Percentiles rank a stretch among this genome's conserved stretches.
These are phyloP conservation scores for Purshia tridentata DNA, from an alignment of 306 rosid genomes.

Conservation along the genomic window DNA sequence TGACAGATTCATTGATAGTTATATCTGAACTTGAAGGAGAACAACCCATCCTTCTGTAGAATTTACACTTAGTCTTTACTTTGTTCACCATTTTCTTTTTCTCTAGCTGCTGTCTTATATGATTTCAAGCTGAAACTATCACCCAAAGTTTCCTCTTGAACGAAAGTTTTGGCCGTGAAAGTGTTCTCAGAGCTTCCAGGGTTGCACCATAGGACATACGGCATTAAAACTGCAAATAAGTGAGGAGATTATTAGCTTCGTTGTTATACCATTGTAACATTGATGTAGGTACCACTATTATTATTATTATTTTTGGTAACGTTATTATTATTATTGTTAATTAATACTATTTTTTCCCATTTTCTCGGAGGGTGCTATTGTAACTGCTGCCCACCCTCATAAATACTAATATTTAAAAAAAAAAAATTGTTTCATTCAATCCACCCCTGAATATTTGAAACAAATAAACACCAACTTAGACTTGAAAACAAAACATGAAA, in stretches of 20 bases:
- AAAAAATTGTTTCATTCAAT: no score
- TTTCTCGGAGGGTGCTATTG: no score
- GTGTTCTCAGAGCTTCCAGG: background rate
- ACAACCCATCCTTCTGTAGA: constrained; percentile 51
- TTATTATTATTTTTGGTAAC: no score
- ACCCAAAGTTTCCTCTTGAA: background rate
- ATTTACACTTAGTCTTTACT: constrained; percentile 10
- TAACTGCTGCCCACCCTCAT: no score
- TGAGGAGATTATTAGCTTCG: background rate
- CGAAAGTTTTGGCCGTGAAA: background rate
- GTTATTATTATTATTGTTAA: no score
- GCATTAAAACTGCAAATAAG: background rate
- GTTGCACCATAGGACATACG: background rate
- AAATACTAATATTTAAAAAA: no score
- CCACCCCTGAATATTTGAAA: no score
- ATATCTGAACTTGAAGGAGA: constrained; percentile 95
- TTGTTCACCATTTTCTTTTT: constrained; percentile 2
- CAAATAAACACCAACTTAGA: no score
- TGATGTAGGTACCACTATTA: no score
- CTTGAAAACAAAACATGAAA: no score
- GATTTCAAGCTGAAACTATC: constrained; percentile 9
- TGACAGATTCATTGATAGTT: constrained; percentile 80
- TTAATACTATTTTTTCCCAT: no score
- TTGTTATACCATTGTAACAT: no score
- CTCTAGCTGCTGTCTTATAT: background rate